Conservation (phyloP, 208 protist species). For the Trypanosoma boissoni region DNA sequence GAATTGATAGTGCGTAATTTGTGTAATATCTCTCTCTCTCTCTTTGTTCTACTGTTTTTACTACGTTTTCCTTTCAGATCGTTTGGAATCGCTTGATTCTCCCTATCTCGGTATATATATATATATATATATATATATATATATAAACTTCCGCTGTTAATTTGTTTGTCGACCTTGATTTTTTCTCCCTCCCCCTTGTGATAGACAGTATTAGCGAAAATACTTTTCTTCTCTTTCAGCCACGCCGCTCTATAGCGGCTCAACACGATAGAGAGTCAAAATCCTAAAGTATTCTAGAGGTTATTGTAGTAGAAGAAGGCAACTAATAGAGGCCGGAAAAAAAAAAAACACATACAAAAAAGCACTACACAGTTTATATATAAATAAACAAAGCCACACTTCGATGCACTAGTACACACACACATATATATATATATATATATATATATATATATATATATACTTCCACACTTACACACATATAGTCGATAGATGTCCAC, state of each 20-base stretch:
- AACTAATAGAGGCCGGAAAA: background rate
- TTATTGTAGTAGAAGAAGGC: too few relatives aligned
- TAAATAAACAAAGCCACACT: background rate
- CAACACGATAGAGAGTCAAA: too few relatives aligned
- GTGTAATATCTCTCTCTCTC: too few relatives aligned
- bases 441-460: background rate
- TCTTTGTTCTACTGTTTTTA: background rate
- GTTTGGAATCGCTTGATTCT: too few relatives aligned
- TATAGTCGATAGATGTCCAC: too few relatives aligned
- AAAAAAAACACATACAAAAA: slow-evolving; percentile 10
- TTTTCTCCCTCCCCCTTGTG: background rate
- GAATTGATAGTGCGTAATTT: too few relatives aligned
- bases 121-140: background rate
- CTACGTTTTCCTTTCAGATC: background rate
- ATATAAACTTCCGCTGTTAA: background rate
- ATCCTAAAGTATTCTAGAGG: too few relatives aligned
- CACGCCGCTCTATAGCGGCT: too few relatives aligned
- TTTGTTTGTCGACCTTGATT: background rate
- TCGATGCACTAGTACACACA: background rate
- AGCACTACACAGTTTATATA: slow-evolving; percentile 15
- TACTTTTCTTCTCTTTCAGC: background rate
- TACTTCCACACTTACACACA: too few relatives aligned
- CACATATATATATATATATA: slow-evolving; percentile 18
- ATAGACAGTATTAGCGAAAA: too few relatives aligned
- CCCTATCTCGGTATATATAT: background rate